Conservation (phyloP, 2,329 filamentous ascomycete species). For the Venturia oleaginea region DNA sequence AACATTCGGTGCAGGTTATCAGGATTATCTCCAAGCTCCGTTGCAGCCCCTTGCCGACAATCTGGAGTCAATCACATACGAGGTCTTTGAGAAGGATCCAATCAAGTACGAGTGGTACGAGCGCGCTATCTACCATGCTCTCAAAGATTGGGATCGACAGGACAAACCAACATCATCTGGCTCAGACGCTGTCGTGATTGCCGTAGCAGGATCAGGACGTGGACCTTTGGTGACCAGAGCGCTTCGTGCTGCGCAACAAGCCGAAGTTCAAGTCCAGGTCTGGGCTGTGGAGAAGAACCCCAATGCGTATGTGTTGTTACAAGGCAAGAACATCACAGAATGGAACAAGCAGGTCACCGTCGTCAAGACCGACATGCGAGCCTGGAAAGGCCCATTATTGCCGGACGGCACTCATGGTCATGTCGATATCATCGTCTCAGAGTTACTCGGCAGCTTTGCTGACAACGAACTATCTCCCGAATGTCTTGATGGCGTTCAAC, state of each 20-base stretch:
- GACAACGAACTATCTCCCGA: constrained; percentile 97
- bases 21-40: constrained; percentile 93
- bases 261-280: constrained; percentile 69
- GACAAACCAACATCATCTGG: constrained; percentile 65
- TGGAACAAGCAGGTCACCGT: constrained; percentile 78
- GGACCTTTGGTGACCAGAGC: constrained; percentile 86
- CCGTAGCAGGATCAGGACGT: constrained; percentile 86
- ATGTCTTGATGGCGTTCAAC: constrained; percentile 90
- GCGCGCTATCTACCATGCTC: constrained; percentile 67
- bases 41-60: constrained; percentile 94
- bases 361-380: constrained; percentile 94
- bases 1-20: constrained; percentile 61
- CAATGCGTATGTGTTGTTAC: constrained; percentile 88
- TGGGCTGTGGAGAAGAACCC: constrained; percentile 98
- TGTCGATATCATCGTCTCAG: constrained; percentile 89
- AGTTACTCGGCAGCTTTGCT: constrained; percentile 88
- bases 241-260: constrained; percentile 65
- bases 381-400: constrained; percentile 74
- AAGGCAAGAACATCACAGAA: constrained; percentile 69
- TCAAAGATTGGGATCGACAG: constrained; percentile 67
- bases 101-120: constrained; percentile 98
- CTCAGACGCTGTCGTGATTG: constrained; percentile 65
- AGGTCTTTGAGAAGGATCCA: constrained; percentile 96
- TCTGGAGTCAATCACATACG: constrained; percentile 92
- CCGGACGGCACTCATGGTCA: constrained; percentile 48